Percentiles rank a stretch among this genome's conserved stretches.
Conservation (phyloP, 371 early-diverging fungal species). For the Circinella umbellata region DNA sequence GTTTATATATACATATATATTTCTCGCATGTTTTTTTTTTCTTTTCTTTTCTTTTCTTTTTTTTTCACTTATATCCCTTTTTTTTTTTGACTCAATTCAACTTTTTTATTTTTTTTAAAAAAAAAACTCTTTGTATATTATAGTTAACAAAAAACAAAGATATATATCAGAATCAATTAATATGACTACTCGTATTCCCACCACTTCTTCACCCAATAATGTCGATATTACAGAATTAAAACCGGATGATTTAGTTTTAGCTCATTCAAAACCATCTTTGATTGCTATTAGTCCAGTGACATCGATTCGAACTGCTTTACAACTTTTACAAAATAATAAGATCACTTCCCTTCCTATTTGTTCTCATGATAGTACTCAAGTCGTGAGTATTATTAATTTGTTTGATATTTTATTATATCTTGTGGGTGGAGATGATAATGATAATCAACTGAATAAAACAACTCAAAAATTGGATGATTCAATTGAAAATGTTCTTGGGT, state of each 20-base stretch:
- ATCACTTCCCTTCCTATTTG: conserved; percentile 65
- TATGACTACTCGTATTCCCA: not conserved
- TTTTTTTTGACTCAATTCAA: not conserved
- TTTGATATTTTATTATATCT: conserved; percentile 60
- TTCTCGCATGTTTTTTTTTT: conserved; percentile 4
- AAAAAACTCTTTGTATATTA: not conserved
- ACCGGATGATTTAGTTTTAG: conserved; percentile 41
- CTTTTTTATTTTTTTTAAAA: not conserved
- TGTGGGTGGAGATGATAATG: conserved; percentile 24
- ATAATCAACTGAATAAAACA: conserved; percentile 36
- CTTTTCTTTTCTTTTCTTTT: not conserved
- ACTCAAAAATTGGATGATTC: conserved; percentile 44
- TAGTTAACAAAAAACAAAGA: too few species aligned
- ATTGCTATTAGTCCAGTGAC: conserved; percentile 57
- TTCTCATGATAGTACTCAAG: conserved; percentile 55
- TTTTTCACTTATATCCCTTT: not conserved
- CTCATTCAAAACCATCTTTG: conserved; percentile 40
- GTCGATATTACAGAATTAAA: conserved; percentile 31
- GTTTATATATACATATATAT: not conserved
- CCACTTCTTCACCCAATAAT: not conserved
- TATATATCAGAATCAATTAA: too few species aligned
- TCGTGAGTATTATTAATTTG: conserved; percentile 61
- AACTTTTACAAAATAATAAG: conserved; percentile 44
- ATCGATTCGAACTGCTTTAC: conserved; percentile 54
- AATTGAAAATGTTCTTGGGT: conserved; percentile 60